Evolutionary conservation across 2,329 filamentous ascomycete genomes (phyloP).

Genomic region (Penicillium sp.): DNA sequence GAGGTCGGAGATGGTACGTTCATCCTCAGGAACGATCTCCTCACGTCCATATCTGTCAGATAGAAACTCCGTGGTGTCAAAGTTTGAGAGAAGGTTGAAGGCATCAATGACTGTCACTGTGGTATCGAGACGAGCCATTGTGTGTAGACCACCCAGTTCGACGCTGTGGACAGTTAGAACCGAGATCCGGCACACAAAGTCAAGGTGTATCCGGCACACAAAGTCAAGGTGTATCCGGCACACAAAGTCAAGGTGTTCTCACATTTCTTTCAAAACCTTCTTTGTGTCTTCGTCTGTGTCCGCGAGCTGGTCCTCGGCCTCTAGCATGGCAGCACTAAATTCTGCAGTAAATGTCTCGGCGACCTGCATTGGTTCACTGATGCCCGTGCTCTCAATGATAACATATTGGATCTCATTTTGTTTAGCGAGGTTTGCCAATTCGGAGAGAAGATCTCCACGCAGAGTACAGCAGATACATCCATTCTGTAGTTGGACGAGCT

Average conservation of each 20-base stretch:
- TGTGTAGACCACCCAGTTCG: conserved; percentile 65
- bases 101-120: conserved; percentile 74
- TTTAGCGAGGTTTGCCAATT: conserved; percentile 67
- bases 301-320: conserved; percentile 53
- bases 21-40: conserved; percentile 68
- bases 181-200: conserved; percentile 10
- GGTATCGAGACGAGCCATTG: conserved; percentile 69
- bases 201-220: too few species aligned
- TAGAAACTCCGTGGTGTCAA: conserved; percentile 70
- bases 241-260: conserved; percentile 24
- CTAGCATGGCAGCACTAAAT: conserved; percentile 54
- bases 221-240: conserved; percentile 14
- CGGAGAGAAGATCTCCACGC: conserved; percentile 70
- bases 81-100: conserved; percentile 72
- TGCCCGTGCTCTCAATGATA: conserved; percentile 71
- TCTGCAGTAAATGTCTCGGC: conserved; percentile 71
- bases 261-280: conserved; percentile 54
- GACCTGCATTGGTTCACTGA: conserved; percentile 74
- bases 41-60: conserved; percentile 63
- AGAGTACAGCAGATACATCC: conserved; percentile 78
- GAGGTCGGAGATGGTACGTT: conserved; percentile 72
- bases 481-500: conserved; percentile 70
- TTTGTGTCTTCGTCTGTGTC: conserved; percentile 48
- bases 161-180: conserved; percentile 40
- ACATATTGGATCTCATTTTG: conserved; percentile 70